These are phyloP conservation scores for Plasmodium gonderi DNA, from an alignment of 169 alveolate genomes.

Conservation along the genomic window DNA sequence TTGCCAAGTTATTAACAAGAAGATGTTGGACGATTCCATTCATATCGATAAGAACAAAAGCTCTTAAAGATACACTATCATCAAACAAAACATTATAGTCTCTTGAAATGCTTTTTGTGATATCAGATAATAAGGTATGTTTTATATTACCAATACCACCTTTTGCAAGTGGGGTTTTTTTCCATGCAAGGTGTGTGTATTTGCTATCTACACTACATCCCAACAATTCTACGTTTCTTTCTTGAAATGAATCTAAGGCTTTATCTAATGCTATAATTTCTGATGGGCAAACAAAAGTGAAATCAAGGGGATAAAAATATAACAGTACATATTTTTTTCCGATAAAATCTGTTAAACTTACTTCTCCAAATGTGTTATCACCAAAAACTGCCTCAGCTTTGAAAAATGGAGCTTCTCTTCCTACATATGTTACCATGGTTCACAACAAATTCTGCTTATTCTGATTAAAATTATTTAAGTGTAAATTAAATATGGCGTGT, in stretches of 20 bases:
- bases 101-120: conserved; percentile 91
- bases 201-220: conserved; percentile 98
- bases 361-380: conserved; percentile 92
- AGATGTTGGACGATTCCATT: conserved; percentile 96
- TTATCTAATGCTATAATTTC: conserved; percentile 97
- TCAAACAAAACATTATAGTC: conserved; percentile 94
- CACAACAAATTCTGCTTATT: no score
- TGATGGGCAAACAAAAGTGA: conserved; percentile 99
- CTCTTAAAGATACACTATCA: conserved; percentile 95
- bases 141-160: conserved; percentile 98
- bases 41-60: conserved; percentile 97
- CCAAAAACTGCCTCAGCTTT: conserved; percentile 95
- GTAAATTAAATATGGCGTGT: no score
- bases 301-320: conserved; percentile 99
- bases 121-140: conserved; percentile 95
- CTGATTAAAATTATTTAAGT: no score
- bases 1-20: conserved; percentile 97
- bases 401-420: conserved; percentile 96
- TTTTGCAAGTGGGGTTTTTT: conserved; percentile 93
- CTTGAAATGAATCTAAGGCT: conserved; percentile 93
- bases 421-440: conserved; percentile 78
- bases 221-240: conserved; percentile 91
- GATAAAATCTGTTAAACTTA: conserved; percentile 92
- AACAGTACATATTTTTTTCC: conserved; percentile 96
- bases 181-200: conserved; percentile 97